Conservation (phyloP, 176 grass and related monocot genomes). For the Hyparrhenia diplandra region DNA sequence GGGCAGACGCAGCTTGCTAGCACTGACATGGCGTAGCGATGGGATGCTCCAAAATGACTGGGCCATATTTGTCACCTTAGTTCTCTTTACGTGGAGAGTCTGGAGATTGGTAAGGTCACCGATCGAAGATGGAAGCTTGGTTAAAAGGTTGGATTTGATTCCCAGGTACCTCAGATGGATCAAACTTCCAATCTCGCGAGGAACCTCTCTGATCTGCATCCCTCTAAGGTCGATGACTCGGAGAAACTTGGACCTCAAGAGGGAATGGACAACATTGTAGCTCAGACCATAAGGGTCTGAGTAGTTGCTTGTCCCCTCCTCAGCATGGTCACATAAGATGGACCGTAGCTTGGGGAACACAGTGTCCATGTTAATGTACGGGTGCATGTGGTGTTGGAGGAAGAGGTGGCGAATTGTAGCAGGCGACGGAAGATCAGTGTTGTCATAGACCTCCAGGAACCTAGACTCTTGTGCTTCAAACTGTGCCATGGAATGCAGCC, state of each 20-base stretch:
- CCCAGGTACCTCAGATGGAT: conserved; percentile 40
- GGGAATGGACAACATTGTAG: background rate
- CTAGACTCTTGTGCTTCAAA: background rate
- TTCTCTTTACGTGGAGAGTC: conserved; percentile 33
- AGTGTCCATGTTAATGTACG: conserved; percentile 17
- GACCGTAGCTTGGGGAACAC: conserved; percentile 32
- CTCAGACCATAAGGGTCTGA: background rate
- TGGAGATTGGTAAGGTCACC: conserved; percentile 34
- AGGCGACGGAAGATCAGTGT: conserved; percentile 12
- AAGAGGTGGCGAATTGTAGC: background rate
- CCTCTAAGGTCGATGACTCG: conserved; percentile 33
- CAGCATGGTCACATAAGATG: conserved; percentile 35
- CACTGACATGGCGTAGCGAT: conserved; percentile 16
- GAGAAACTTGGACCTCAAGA: conserved; percentile 17
- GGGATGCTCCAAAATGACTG: conserved; percentile 34
- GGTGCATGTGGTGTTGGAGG: conserved; percentile 13
- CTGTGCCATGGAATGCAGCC: conserved; percentile 24
- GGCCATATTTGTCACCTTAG: background rate
- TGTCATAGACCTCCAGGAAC: background rate
- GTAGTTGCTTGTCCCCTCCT: background rate
- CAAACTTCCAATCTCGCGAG: conserved; percentile 22
- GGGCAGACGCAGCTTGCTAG: conserved; percentile 1
- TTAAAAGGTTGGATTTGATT: background rate
- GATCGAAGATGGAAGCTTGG: conserved; percentile 21
- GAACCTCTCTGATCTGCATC: conserved; percentile 5